A percentile compares a stretch with the other conserved stretches of the same genome.
Evolutionary conservation across 1,284 basidiomycete genomes (phyloP).

Genomic region (Phellinidium pouzarii): DNA sequence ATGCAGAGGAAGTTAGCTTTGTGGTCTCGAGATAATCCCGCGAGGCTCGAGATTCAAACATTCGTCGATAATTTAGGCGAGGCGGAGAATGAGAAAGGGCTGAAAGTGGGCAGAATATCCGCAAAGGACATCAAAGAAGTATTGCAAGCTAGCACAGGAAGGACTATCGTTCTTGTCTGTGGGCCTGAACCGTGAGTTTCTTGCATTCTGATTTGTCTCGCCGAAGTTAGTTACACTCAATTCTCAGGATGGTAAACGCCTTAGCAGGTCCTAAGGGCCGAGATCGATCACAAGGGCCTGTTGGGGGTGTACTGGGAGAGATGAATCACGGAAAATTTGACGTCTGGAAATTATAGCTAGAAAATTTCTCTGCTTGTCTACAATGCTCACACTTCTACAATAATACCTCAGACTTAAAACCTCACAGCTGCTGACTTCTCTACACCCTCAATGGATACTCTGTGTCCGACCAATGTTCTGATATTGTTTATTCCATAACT

Average conservation of each 20-base stretch:
- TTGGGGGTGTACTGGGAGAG: constrained; percentile 57
- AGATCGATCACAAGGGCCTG: constrained; percentile 65
- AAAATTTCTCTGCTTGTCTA: background rate
- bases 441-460: constrained; percentile 85
- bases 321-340: constrained; percentile 34
- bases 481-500: constrained; percentile 94
- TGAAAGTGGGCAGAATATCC: constrained; percentile 48
- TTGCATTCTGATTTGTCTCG: background rate
- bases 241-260: constrained; percentile 59
- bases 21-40: constrained; percentile 43
- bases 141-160: constrained; percentile 27
- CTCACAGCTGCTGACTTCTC: constrained; percentile 88
- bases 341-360: constrained; percentile 59
- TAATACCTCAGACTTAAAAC: constrained; percentile 45
- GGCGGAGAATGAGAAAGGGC: constrained; percentile 21
- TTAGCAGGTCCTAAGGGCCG: constrained; percentile 72
- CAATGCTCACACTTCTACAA: background rate
- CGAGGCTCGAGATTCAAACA: constrained; percentile 47
- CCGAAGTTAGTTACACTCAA: constrained; percentile 3
- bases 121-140: constrained; percentile 23
- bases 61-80: constrained; percentile 52
- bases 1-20: constrained; percentile 46
- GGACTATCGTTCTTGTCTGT: constrained; percentile 63
- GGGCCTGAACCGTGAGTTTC: constrained; percentile 68
- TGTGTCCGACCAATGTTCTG: constrained; percentile 94